phyloP scores from a whole-genome alignment of 2,329 filamentous ascomycete genomes.

The Periglandula ipomoeae region DNA sequence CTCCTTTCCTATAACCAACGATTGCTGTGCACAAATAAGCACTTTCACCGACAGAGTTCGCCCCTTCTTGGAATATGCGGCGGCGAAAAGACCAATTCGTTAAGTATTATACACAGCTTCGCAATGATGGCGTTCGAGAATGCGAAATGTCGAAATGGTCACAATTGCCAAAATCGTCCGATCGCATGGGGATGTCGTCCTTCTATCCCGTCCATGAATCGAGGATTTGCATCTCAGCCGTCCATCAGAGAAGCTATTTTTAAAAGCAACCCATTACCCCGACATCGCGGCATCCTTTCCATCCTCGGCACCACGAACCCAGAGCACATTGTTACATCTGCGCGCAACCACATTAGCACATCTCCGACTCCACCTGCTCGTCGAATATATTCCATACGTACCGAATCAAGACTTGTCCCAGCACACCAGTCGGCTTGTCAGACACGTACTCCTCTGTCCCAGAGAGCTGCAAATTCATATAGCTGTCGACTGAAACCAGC shows the following conservation, averaged over 20 bases:
- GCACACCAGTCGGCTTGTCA: conserved; percentile 70
- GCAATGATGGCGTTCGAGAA: neutral
- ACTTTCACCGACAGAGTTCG: neutral
- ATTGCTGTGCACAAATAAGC: neutral
- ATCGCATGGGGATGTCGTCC: neutral
- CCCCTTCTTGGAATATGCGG: neutral
- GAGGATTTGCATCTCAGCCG: neutral
- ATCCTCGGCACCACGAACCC: conserved; percentile 51
- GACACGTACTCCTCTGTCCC: conserved; percentile 89
- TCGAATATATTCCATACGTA: conserved; percentile 28
- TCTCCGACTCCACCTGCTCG: neutral
- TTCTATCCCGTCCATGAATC: neutral
- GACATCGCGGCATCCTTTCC: conserved; percentile 9
- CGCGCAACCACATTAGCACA: conserved; percentile 2
- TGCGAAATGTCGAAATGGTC: neutral
- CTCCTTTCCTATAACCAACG: neutral
- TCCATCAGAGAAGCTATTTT: neutral
- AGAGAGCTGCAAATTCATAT: conserved; percentile 96
- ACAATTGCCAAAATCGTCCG: neutral
- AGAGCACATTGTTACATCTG: conserved; percentile 95
- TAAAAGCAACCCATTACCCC: neutral
- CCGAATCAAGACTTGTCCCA: conserved; percentile 91
- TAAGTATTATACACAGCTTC: neutral
- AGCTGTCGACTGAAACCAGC: conserved; percentile 88
- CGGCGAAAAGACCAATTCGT: neutral